These are phyloP conservation scores for Wilcoxina mikolae DNA, from an alignment of 495 filamentous ascomycete genomes.

Conservation along the genomic window DNA sequence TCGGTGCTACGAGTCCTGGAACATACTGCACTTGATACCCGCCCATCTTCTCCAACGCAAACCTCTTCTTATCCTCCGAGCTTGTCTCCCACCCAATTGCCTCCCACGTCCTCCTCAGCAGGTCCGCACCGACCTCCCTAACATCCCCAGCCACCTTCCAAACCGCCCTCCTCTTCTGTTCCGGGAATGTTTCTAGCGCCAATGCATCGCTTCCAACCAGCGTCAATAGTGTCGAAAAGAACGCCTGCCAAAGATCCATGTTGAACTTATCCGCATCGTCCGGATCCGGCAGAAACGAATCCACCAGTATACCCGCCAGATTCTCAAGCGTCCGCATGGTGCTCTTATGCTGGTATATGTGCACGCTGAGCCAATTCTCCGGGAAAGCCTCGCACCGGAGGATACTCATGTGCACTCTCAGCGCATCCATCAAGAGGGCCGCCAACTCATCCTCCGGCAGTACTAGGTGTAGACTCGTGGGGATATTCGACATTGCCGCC, in stretches of 20 bases:
- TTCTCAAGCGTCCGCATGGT: slow-evolving; percentile 80
- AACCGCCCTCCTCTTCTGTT: slow-evolving; percentile 87
- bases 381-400: slow-evolving; percentile 84
- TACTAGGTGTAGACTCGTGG: slow-evolving; percentile 50
- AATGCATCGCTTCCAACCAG: slow-evolving; percentile 78
- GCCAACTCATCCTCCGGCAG: slow-evolving; percentile 62
- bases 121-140: slow-evolving; percentile 71
- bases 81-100: slow-evolving; percentile 93
- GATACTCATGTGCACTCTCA: slow-evolving; percentile 78
- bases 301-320: slow-evolving; percentile 58
- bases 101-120: slow-evolving; percentile 77
- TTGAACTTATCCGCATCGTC: slow-evolving; percentile 89
- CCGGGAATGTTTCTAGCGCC: slow-evolving; percentile 88
- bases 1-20: slow-evolving; percentile 73
- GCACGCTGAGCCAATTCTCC: slow-evolving; percentile 73
- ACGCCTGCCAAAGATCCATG: slow-evolving; percentile 83
- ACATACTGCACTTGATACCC: slow-evolving; percentile 99
- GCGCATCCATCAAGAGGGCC: slow-evolving; percentile 53
- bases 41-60: slow-evolving; percentile 70
- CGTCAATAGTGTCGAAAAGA: slow-evolving; percentile 77
- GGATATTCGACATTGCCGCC: slow-evolving; percentile 59
- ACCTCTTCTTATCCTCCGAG: slow-evolving; percentile 46
- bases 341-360: slow-evolving; percentile 89
- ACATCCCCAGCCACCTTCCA: slow-evolving; percentile 99
- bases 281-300: slow-evolving; percentile 65